Conservation (phyloP, 768 basidiomycete genomes). For the Vararia minispora region DNA sequence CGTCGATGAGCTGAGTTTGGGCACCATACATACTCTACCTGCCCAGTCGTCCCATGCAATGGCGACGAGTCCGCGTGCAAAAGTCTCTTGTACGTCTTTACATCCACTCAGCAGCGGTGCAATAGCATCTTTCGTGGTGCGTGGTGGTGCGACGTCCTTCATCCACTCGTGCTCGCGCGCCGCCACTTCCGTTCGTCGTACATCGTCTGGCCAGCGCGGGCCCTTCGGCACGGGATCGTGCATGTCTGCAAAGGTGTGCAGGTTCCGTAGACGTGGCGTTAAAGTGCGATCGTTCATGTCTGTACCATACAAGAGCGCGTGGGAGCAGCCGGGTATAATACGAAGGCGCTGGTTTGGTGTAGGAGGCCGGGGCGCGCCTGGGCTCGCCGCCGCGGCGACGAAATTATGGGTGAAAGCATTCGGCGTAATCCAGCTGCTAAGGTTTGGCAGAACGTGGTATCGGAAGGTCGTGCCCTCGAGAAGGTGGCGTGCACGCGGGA, state of each 20-base stretch:
- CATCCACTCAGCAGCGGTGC: conserved; percentile 8
- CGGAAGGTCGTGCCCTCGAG: conserved; percentile 12
- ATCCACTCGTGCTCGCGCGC: conserved; percentile 13
- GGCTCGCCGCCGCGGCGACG: no score
- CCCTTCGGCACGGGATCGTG: conserved; percentile 3
- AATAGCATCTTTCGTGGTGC: conserved; percentile 8
- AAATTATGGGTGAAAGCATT: no score
- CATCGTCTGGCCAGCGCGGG: conserved; percentile 11
- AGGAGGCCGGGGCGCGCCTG: no score
- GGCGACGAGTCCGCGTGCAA: conserved; percentile 4
- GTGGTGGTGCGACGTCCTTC: conserved; percentile 4
- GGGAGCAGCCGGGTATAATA: conserved; percentile 8
- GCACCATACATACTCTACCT: conserved; percentile 9
- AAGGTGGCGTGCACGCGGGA: background rate
- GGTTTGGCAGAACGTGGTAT: no score
- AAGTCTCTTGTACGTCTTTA: conserved; percentile 6
- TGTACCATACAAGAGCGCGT: conserved; percentile 7
- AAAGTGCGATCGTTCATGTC: conserved; percentile 7
- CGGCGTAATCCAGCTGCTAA: no score
- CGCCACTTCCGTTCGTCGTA: conserved; percentile 8
- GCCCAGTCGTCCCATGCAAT: conserved; percentile 13
- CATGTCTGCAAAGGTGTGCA: conserved; percentile 11
- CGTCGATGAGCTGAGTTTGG: conserved; percentile 6
- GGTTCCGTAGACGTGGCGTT: conserved; percentile 6
- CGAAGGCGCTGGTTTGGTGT: no score